A percentile compares a stretch with the other conserved stretches of the same genome.
These are phyloP conservation scores for Rhynchosporium secalis DNA, from an alignment of 2,329 filamentous ascomycete genomes.

Conservation along the genomic window DNA sequence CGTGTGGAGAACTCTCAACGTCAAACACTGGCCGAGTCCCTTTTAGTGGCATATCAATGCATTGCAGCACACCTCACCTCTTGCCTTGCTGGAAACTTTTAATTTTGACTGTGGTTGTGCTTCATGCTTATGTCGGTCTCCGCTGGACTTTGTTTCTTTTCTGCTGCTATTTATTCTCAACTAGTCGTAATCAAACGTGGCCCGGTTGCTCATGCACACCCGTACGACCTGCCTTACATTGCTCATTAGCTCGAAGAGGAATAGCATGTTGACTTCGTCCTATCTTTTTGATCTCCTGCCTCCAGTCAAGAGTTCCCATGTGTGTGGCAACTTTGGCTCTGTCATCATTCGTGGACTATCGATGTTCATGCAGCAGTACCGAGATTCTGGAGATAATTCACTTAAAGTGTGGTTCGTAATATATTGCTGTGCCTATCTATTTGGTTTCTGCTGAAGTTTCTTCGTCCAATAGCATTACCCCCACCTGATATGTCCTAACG, in stretches of 20 bases:
- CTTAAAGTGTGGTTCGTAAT: slow-evolving; percentile 27
- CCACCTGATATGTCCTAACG: slow-evolving; percentile 29
- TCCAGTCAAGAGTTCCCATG: slow-evolving; percentile 18
- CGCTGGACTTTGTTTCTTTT: slow-evolving; percentile 32
- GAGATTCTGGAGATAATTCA: slow-evolving; percentile 10
- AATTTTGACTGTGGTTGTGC: slow-evolving; percentile 29
- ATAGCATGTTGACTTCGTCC: slow-evolving; percentile 31
- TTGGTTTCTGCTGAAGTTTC: slow-evolving; percentile 31
- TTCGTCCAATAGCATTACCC: slow-evolving; percentile 31
- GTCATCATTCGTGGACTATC: slow-evolving; percentile 24
- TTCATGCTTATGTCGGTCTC: slow-evolving; percentile 36
- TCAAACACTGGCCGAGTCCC: slow-evolving; percentile 40
- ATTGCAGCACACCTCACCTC: slow-evolving; percentile 31
- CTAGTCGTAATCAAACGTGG: slow-evolving; percentile 37
- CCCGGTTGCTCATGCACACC: slow-evolving; percentile 32
- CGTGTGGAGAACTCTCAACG: slow-evolving; percentile 39
- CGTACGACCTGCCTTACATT: slow-evolving; percentile 35
- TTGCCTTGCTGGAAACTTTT: slow-evolving; percentile 25
- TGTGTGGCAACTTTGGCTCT: slow-evolving; percentile 15
- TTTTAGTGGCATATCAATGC: slow-evolving; percentile 38
- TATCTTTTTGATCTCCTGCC: slow-evolving; percentile 27
- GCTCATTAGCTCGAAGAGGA: slow-evolving; percentile 26
- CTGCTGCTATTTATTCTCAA: slow-evolving; percentile 34
- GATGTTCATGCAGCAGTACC: slow-evolving; percentile 15
- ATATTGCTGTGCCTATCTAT: slow-evolving; percentile 30